Evolutionary conservation across 2,329 filamentous ascomycete species (phyloP).

Genomic region (Didymella lethalis): DNA sequence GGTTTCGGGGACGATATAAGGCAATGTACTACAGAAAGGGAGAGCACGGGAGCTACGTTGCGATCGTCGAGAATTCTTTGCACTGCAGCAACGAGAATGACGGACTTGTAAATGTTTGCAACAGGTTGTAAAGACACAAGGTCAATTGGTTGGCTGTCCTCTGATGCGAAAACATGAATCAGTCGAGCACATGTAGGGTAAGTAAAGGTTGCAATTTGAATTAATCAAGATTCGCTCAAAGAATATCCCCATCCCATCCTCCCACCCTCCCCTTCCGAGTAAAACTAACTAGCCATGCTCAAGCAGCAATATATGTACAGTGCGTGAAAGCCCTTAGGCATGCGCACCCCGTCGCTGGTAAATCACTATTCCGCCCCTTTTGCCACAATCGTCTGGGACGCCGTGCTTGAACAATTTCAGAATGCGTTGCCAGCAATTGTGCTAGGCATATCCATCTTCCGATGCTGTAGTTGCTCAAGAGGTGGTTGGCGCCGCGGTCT

Average conservation of each 20-base stretch:
- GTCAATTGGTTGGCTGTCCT: neutral
- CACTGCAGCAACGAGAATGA: neutral
- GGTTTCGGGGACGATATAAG: too few species aligned
- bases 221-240: conserved; percentile 15
- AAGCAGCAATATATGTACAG: conserved; percentile 23
- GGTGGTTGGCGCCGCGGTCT: conserved; percentile 16
- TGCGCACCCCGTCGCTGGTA: conserved; percentile 1
- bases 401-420: conserved; percentile 4
- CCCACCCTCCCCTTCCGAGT: neutral
- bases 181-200: neutral
- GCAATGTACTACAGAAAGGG: too few species aligned
- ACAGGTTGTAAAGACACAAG: neutral
- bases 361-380: conserved; percentile 3
- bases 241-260: conserved; percentile 5
- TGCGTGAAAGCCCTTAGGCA: conserved; percentile 5
- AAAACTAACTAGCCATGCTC: conserved; percentile 3
- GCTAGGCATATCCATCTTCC: conserved; percentile 2
- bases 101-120: neutral
- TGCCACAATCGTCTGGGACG: conserved; percentile 2
- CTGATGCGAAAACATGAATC: neutral
- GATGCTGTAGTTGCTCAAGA: conserved; percentile 1
- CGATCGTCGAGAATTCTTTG: neutral
- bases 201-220: neutral
- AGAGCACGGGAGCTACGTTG: neutral
- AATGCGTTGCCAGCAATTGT: neutral